Conservation (phyloP, 2,329 filamentous ascomycete genomes). For the Rutstroemia sp. region DNA sequence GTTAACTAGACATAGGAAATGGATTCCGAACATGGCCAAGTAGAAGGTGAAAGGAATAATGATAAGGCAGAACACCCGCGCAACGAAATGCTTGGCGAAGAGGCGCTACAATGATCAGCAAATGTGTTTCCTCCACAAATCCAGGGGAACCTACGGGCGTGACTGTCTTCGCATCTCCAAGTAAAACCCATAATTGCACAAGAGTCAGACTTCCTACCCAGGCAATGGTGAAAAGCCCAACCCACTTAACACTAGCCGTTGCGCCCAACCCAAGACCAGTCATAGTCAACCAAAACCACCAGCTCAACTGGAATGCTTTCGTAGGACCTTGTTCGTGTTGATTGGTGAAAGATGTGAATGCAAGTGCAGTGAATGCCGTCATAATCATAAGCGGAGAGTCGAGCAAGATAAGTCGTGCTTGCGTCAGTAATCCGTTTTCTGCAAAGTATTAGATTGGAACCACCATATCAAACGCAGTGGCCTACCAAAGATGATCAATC, state of each 20-base stretch:
- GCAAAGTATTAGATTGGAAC: slow-evolving; percentile 19
- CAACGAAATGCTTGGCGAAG: slow-evolving; percentile 91
- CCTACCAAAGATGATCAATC: slow-evolving; percentile 83
- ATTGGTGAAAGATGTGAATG: slow-evolving; percentile 91
- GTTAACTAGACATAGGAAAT: slow-evolving; percentile 89
- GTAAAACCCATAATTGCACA: slow-evolving; percentile 88
- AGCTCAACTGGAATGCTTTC: slow-evolving; percentile 79
- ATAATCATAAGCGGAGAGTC: slow-evolving; percentile 92
- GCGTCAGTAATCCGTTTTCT: slow-evolving; percentile 95
- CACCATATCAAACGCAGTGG: slow-evolving; percentile 8
- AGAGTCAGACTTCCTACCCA: slow-evolving; percentile 92
- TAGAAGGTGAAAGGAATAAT: slow-evolving; percentile 86
- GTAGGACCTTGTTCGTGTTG: slow-evolving; percentile 89
- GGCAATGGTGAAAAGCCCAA: slow-evolving; percentile 95
- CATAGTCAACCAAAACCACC: slow-evolving; percentile 96
- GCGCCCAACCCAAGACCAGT: slow-evolving; percentile 84
- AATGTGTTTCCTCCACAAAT: slow-evolving; percentile 15
- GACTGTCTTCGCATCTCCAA: slow-evolving; percentile 82
- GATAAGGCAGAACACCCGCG: slow-evolving; percentile 84
- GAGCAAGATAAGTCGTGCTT: slow-evolving; percentile 90
- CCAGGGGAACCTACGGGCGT: slow-evolving; percentile 50
- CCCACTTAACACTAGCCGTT: slow-evolving; percentile 96
- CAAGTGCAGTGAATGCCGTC: slow-evolving; percentile 82
- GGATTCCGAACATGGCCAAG: slow-evolving; percentile 93
- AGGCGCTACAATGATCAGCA: slow-evolving; percentile 45